phyloP scores from a whole-genome alignment of 2,329 filamentous ascomycete species.

The Pseudocercospora vitis region DNA sequence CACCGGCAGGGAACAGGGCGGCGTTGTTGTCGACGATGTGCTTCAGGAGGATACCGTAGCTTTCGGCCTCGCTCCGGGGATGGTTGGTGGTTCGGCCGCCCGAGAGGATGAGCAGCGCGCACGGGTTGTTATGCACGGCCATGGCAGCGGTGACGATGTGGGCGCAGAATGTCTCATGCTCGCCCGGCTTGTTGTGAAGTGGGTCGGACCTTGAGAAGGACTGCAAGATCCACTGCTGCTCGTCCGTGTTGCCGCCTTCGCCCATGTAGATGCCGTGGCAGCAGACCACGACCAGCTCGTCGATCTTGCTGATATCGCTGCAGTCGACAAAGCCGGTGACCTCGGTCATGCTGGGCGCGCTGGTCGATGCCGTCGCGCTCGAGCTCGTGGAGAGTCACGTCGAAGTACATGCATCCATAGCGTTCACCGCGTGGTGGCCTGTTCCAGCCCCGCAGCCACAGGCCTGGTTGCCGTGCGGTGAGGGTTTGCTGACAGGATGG shows the following conservation, averaged over 20 bases:
- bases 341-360: conserved; percentile 25
- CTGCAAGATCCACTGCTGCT: conserved; percentile 64
- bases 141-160: conserved; percentile 69
- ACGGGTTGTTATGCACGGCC: conserved; percentile 47
- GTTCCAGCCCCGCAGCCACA: neutral
- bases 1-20: conserved; percentile 21
- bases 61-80: conserved; percentile 32
- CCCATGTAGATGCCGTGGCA: conserved; percentile 78
- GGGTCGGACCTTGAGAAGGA: conserved; percentile 62
- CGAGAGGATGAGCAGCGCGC: conserved; percentile 66
- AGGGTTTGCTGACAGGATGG: too few species aligned
- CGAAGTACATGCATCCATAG: neutral
- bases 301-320: conserved; percentile 25
- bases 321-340: conserved; percentile 22
- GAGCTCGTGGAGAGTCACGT: neutral
- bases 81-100: conserved; percentile 55
- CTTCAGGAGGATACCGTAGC: conserved; percentile 27
- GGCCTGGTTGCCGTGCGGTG: too few species aligned
- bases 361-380: neutral
- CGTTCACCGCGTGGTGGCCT: too few species aligned
- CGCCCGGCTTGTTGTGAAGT: conserved; percentile 53
- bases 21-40: conserved; percentile 25
- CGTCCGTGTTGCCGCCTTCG: conserved; percentile 25
- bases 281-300: conserved; percentile 72
- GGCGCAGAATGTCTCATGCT: conserved; percentile 75